These are phyloP conservation scores for Pseudisothecium myosuroides DNA, from an alignment of 225 moss, liverwort and hornwort genomes.

Conservation along the genomic window DNA sequence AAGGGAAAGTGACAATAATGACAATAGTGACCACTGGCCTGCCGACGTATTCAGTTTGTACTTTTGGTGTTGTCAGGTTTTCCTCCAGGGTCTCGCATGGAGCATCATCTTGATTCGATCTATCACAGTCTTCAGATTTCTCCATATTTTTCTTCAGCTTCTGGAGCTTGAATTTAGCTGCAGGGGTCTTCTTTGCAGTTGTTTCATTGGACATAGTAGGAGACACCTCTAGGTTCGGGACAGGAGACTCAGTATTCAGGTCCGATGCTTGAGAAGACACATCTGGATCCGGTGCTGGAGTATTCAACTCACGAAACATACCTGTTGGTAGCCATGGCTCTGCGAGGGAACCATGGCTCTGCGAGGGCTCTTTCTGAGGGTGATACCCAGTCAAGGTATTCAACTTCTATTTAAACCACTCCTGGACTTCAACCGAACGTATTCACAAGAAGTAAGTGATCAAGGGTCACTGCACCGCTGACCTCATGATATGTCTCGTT, in stretches of 20 bases:
- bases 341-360: neutral
- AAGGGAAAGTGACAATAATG: constrained; percentile 29
- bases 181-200: neutral
- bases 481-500: neutral
- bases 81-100: neutral
- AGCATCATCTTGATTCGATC: neutral
- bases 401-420: neutral
- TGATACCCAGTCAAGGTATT: constrained; percentile 13
- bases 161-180: constrained; percentile 15
- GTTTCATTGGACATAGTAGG: neutral
- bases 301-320: constrained; percentile 26
- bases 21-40: constrained; percentile 20
- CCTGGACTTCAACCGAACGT: neutral
- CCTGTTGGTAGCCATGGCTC: constrained; percentile 39
- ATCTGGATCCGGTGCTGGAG: neutral
- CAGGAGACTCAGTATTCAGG: neutral
- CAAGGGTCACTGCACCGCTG: neutral
- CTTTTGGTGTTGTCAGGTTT: neutral
- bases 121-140: neutral
- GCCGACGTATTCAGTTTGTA: constrained; percentile 22
- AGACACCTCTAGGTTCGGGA: neutral
- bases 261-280: neutral
- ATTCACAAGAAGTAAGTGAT: neutral
- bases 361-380: neutral
- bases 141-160: neutral